phyloP scores from a whole-genome alignment of 176 grass and related monocot genomes.

The Elaeis guineensis region DNA sequence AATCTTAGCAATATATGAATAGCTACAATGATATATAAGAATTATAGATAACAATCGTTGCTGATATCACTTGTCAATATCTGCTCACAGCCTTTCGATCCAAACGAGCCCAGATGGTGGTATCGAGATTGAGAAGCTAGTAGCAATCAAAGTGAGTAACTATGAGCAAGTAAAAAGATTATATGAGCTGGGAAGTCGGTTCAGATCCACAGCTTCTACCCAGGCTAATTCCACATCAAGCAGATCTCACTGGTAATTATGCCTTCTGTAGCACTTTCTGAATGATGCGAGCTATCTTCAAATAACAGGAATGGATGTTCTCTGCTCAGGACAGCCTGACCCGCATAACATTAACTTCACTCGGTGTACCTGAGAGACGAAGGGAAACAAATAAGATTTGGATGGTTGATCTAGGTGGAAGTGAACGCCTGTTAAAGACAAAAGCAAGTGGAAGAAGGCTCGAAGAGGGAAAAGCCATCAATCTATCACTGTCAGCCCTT shows the following conservation, averaged over 20 bases:
- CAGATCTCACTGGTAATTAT: conserved; percentile 86
- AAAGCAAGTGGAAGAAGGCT: conserved; percentile 87
- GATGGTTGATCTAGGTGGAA: conserved; percentile 98
- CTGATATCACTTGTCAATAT: not conserved
- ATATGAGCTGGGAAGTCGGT: conserved; percentile 59
- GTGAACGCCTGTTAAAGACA: conserved; percentile 89
- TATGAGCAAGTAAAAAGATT: conserved; percentile 88
- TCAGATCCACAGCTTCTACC: conserved; percentile 82
- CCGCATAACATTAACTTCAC: conserved; percentile 66
- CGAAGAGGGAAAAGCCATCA: conserved; percentile 95
- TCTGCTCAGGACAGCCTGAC: conserved; percentile 71
- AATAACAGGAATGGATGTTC: conserved; percentile 12
- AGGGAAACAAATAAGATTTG: conserved; percentile 79
- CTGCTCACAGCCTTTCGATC: conserved; percentile 54
- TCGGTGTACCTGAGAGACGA: conserved; percentile 48
- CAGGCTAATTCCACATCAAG: conserved; percentile 87
- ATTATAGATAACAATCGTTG: too few relatives aligned
- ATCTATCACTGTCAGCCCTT: conserved; percentile 94
- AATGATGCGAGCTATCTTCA: not conserved
- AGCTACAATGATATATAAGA: too few relatives aligned
- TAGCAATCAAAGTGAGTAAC: conserved; percentile 58
- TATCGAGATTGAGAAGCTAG: conserved; percentile 79
- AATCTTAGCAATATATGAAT: too few relatives aligned
- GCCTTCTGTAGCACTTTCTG: not conserved
- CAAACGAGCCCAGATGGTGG: conserved; percentile 66